Conservation (phyloP, 1,284 basidiomycete species). For the Trichosporon faecale region DNA sequence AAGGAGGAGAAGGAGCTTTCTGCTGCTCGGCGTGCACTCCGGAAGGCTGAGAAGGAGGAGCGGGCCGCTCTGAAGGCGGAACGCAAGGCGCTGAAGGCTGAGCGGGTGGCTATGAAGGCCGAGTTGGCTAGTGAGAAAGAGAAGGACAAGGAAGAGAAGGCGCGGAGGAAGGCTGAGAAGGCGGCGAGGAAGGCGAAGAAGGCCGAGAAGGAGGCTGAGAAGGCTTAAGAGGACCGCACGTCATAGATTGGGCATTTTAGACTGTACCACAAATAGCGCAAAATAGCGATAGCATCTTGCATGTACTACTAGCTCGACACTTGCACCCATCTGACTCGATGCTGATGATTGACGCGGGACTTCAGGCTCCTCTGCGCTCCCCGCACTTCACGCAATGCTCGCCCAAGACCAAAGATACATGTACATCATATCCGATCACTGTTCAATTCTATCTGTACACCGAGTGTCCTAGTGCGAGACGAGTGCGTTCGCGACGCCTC, state of each 20-base stretch:
- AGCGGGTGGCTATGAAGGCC: not conserved
- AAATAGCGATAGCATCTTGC: not conserved
- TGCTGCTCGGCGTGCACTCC: not conserved
- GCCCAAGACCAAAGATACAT: not conserved
- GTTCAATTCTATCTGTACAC: not conserved
- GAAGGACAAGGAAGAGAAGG: not conserved
- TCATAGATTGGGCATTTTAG: not conserved
- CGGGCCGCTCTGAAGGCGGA: not conserved
- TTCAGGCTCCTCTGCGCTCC: too few relatives aligned
- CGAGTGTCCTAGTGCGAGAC: not conserved
- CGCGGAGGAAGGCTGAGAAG: not conserved
- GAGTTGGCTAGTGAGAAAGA: not conserved
- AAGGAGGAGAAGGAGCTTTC: not conserved
- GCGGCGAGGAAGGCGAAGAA: not conserved
- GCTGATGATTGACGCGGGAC: too few relatives aligned
- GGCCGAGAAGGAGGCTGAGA: not conserved
- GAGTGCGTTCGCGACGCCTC: conserved; percentile 1
- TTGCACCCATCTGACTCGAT: not conserved
- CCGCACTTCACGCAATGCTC: too few relatives aligned
- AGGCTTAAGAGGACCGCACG: not conserved
- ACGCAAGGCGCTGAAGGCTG: not conserved
- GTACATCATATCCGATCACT: not conserved
- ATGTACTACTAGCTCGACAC: not conserved
- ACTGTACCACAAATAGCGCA: not conserved
- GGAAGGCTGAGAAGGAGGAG: conserved; percentile 6